Base-by-base conservation (phyloP, 371 early-diverging fungal species). In the Funneliformis caledonium region DNA sequence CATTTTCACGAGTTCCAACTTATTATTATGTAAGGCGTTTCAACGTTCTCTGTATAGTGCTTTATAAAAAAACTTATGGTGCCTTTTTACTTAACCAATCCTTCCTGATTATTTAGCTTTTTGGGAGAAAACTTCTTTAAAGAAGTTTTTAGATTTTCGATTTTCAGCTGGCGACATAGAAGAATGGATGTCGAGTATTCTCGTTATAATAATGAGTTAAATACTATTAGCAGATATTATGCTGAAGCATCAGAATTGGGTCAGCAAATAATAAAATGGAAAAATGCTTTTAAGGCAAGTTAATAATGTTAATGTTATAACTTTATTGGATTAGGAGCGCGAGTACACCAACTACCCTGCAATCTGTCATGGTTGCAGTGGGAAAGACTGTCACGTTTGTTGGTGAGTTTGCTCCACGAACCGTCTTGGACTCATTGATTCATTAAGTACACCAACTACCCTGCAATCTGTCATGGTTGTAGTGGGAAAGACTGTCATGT, bases 271-370 rank as follows among this genome's bases (percentile, higher is more conserved):
- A 6, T 11, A 76, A 76, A 14, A 5, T 76, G 76, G 45, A 76
- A 76, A 65, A 77, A 62, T 50, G 78, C 48, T 77, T 77, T 77
- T 37, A 77, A 77, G 67, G 78, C 64, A 65, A 77, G 67, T 62
- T 11, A 65, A 22, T 1, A 65, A 12, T 75, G 61, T 60, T 19
- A 60, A n/a, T n/a, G n/a, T n/a, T n/a, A n/a, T n/a, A n/a, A n/a
- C n/a, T n/a, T 19, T 75, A 61, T 60, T 75, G 62, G 59, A 56
- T 75, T 22, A 61, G 76, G 48, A 43, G 8, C 37, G 19, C 42
- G 42, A 75, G 76, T 75, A 75, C 76, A 75, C 31, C 61, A 61
- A 75, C 76, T 75, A 75, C 76, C 43, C 76, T 75, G 19, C 60
- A 61, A 75, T n/a, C 76, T 61, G 8, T n/a, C 60, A 26, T 12